A percentile compares a stretch with the other conserved stretches of the same genome.
Conservation (phyloP, 2,329 filamentous ascomycete genomes). For the Aspergillus alliaceus region DNA sequence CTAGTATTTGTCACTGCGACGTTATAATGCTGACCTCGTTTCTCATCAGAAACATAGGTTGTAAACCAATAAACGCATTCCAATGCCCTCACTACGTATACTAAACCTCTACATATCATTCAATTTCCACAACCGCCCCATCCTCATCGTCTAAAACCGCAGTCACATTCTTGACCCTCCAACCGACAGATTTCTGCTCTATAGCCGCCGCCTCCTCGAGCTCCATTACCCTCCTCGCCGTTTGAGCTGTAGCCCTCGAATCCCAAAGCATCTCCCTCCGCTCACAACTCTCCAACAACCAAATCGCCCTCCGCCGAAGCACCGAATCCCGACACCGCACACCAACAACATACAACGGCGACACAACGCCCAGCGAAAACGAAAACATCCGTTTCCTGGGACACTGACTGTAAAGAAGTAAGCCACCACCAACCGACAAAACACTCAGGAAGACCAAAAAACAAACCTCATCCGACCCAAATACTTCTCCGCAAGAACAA, state of each 20-base stretch:
- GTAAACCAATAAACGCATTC: too few species aligned
- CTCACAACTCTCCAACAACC: background rate
- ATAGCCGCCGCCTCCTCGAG: background rate
- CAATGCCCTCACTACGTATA: too few species aligned
- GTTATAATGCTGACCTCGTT: too few species aligned
- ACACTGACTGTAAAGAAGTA: background rate
- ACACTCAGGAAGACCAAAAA: background rate
- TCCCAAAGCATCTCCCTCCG: background rate
- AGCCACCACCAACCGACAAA: background rate
- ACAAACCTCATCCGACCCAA: background rate
- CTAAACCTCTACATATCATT: too few species aligned
- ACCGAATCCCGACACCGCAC: background rate
- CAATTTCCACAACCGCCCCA: background rate
- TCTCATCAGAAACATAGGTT: too few species aligned
- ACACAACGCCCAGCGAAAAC: background rate
- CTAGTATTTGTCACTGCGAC: too few species aligned
- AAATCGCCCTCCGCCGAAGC: background rate
- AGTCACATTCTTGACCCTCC: background rate
- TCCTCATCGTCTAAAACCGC: background rate
- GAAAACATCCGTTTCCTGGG: background rate
- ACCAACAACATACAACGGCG: background rate
- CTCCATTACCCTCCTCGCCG: background rate
- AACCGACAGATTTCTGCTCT: background rate
- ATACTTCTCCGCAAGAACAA: background rate
- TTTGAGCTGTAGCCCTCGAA: background rate